Evolutionary conservation across 2,329 filamentous ascomycete species (phyloP), one percentile per base, ranked within the genome.

Genomic region (Fusarium vanettenii): DNA sequence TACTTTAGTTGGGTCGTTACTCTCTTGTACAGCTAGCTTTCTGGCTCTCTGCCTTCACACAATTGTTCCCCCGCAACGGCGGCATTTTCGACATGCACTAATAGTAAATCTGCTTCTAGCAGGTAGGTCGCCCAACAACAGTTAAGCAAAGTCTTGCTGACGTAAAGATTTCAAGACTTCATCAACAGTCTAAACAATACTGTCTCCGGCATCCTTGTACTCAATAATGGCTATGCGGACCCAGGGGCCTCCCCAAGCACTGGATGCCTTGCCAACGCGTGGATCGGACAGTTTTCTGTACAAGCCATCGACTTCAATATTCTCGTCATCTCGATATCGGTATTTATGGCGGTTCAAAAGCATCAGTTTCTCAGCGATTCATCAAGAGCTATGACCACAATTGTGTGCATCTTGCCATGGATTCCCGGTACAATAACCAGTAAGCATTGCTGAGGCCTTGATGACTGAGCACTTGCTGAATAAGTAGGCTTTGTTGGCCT

Each of bases 231-330:
- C 27, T 33, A 29, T 31, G 18, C 29, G 10, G 29, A 55, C 18
- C 33, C n/a, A 25, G 22, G 14, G 43, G 16, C 43, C 16, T 29
- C 45, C 14, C 31, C 41, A 4, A 55, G 14, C 16, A 37, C 20
- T 10, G 45, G 25, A 25, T 65, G 62, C 22, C n/a, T 45, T 6
- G 50, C 31, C 11, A 65, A 65, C n/a, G 62, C 43, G 4, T 65
- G 50, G 50, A 13, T 65, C 14, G 62, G 62, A 20, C 62, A 65
- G 31, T 33, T 59, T n/a, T 45, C 50, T 9, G 62, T 65, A 6
- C 62, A 65, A 20, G 52, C 62, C 2, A 37, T 59, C 11, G 62
- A 65, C 31, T 65, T 65, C 52, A 56, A 29, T 8, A 59, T 65
- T 16, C 52, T 65, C 6, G 16, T 29, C 27, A 65, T 65, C 18